Percentiles rank a stretch among this genome's conserved stretches.
phyloP scores from a whole-genome alignment of 2,329 filamentous ascomycete genomes.

The Pseudogymnoascus sp. region DNA sequence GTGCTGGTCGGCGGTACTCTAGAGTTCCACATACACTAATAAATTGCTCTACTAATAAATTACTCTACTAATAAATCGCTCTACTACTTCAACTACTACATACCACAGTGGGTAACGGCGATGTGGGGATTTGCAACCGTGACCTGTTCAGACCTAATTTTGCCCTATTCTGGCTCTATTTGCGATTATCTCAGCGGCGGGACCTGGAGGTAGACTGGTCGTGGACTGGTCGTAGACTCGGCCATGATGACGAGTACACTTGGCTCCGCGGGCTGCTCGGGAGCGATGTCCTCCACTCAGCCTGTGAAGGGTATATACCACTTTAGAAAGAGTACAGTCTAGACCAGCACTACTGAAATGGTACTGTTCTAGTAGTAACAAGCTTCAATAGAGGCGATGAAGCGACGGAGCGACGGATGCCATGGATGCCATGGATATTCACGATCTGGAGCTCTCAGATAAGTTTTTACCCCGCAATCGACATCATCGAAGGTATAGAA shows the following conservation, averaged over 20 bases:
- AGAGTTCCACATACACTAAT: slow-evolving; percentile 1
- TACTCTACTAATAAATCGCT: background rate
- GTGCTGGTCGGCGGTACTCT: background rate
- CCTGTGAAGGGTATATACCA: background rate
- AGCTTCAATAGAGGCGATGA: background rate
- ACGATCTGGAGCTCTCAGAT: background rate
- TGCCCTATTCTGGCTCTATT: background rate
- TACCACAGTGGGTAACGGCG: background rate
- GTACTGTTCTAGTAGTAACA: background rate
- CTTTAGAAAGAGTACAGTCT: background rate
- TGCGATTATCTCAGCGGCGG: background rate
- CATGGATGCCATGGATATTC: background rate
- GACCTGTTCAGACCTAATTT: background rate
- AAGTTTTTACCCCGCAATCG: background rate
- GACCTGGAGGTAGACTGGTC: background rate
- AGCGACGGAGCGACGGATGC: background rate
- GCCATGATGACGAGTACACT: background rate
- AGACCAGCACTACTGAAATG: background rate
- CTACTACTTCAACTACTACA: background rate
- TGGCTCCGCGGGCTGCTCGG: background rate
- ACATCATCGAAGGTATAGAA: background rate
- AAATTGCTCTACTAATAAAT: background rate
- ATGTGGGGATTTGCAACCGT: slow-evolving; percentile 1
- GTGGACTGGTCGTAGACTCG: background rate
- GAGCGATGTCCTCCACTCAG: background rate